Evolutionary conservation across 2,329 filamentous ascomycete species (phyloP).

Genomic region (Cercospora sp.): DNA sequence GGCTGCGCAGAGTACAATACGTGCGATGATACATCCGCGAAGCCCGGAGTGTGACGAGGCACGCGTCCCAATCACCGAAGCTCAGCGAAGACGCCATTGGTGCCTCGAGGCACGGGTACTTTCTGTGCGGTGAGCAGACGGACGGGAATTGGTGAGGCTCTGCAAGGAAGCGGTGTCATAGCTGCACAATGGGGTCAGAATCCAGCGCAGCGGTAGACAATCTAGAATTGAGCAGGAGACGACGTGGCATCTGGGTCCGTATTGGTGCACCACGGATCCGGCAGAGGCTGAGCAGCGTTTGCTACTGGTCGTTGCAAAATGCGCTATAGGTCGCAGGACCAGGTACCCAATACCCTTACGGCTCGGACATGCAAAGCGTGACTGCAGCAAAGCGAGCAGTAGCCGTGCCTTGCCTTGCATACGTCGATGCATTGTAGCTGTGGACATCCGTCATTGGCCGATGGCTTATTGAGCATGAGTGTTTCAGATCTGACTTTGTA

Average conservation of each 20-base stretch:
- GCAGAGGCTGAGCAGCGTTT: background rate
- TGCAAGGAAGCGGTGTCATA: background rate
- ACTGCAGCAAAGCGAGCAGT: background rate
- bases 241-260: background rate
- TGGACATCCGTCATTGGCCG: constrained; percentile 5
- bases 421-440: background rate
- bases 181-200: background rate
- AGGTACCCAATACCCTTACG: background rate
- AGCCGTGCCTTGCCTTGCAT: constrained; percentile 4
- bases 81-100: constrained; percentile 7
- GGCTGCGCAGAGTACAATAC: constrained; percentile 10
- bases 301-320: constrained; percentile 8
- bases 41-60: background rate
- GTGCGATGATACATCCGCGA: constrained; percentile 12
- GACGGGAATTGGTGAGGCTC: background rate
- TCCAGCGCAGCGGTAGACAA: background rate
- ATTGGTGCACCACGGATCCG: constrained; percentile 6
- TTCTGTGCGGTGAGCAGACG: background rate
- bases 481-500: constrained; percentile 20
- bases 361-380: constrained; percentile 5
- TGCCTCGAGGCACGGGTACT: background rate
- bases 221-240: background rate
- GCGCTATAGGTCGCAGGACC: constrained; percentile 4
- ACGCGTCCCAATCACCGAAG: constrained; percentile 6
- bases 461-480: constrained; percentile 2